Evolutionary conservation across 345 rosid species (phyloP), one percentile per base, ranked within the genome.

Genomic region (Acer yangbiense): DNA sequence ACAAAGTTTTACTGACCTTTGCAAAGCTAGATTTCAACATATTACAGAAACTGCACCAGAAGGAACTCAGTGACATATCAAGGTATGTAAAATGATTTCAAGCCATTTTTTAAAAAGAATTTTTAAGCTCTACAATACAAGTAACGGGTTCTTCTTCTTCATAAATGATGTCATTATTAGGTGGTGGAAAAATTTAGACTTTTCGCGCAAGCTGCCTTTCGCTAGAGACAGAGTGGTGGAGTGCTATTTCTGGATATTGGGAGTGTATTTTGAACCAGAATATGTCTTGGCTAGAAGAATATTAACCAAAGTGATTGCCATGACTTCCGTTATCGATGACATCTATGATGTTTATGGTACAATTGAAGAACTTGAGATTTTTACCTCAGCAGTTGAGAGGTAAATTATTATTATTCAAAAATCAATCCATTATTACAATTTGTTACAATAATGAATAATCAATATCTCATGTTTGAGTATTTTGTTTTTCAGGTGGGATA

Each of bases 181-280:
- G 75, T 87, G 90, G 90, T 81, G 88, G 87, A 83, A 55, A 55
- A 79, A 80, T 2, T 77, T 84, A 57, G 77, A 85, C 4, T 60
- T 84, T 20, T 13, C 66, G 9, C 32, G 35, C 1, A 81, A 79
- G 79, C 77, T 87, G 0, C 76, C 85, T 2, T 85, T 68, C 63
- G 80, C 62, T 25, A 25, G 89, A 41, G 89, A 89, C 39, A 84
- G 88, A 75, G 27, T 81, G 0, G 81, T 83, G 1, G 90, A 89
- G 52, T n/a, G 79, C 50, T 87, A 87, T 77, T 82, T 83, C 8
- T 74, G 77, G 78, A 55, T 43, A 55, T 20, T 75, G 62, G 82
- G 78, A 72, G 69, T 71, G 13, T 66, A 65, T 21, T 68, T 77
- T 21, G 78, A 83, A 29, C 81, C 79, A 3, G 13, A 74, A 4